Base-by-base conservation (phyloP, 345 rosid species). In the Populus deltoides region DNA sequence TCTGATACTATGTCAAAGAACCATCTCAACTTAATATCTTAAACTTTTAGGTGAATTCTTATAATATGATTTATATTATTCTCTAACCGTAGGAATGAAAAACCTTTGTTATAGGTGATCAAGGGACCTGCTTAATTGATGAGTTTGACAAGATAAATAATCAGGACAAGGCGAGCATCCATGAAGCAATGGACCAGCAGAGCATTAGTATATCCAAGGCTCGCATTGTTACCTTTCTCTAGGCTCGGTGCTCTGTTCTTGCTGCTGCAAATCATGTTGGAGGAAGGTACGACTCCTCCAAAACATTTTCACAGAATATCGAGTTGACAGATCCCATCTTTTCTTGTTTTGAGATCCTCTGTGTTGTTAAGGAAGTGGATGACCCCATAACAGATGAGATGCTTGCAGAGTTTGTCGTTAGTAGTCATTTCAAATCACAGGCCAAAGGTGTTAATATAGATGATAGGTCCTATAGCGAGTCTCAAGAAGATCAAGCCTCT, bases 101-200 rank as follows among this genome's bases (percentile, higher is more conserved):
- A n/a, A n/a, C n/a, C n/a, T n/a, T n/a, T 84, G 99, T 96, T 82
- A 90, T 93, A 65, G 99, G 97, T 65, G 99, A 96, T 81, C 88
- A 89, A 77, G 99, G 99, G 66, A 91, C 93, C 33, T 93, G 99
- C 83, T 95, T 96, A 33, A 96, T 93, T 27, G 99, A 96, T 89
- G 99, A 96, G 86, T 96, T 96, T 81, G 99, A 96, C 85, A 96
- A 96, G 87, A 96, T 96, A 98, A 93, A 92, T 83, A 98, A 96
- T 80, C 97, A 96, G 74, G 99, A 96, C 87, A 96, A 97, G 91
- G 99, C 92, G 87, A 96, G 99, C 76, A 93, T 96, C 77, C 98
- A 96, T 76, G 99, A 93, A 88, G 99, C 98, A 66, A 96, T 96
- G 99, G 99, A 96, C 86, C 98, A 96, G 77, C 98, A 96, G 86